Evolutionary conservation across 148 eudicot species (phyloP), one percentile per base, ranked within the genome.

Genomic region (Cornus controversa): DNA sequence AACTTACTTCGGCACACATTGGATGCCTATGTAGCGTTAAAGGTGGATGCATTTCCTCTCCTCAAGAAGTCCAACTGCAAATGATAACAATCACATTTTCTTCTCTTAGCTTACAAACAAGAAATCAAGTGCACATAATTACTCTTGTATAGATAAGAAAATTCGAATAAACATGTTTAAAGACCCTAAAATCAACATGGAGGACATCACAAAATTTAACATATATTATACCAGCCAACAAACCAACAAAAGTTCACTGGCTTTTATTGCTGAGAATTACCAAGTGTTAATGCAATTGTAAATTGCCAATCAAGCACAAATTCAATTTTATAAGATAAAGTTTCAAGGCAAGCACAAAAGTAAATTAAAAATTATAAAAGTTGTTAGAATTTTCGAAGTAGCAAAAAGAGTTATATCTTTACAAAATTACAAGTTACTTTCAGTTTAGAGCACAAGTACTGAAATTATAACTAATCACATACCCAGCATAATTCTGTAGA

Each of bases 1-100:
- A 83, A 86, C 96, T 93, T 86, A 91, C 98, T 75, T 93, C 98
- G 74, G 87, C 96, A 79, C 98, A 93, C 92, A 93, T 87, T 27
- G 98, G 98, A 79, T 93, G 96, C 83, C 93, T 82, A 75, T 93
- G 96, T 37, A 93, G 60, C 3, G 98, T 91, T 73, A 93, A 79
- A 81, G 96, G 96, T 78, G 96, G 98, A 88, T 93, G 98, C 96
- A 93, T 93, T 76, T 70, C 73, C 45, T 10, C 67, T 22, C 77
- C 60, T 54, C 50, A 24, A 66, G 18, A 34, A 6, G 15, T 36
- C 4, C 53, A 23, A 74, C 77, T 62, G 69, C 69, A 62, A 36
- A 13, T n/a, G 40, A 37, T 53, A 50, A 24, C 6, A 45, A 11
- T 71, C 13, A 27, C 13, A 18, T 28, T 29, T 16, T 68, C 20